Conservation (phyloP, 225 moss, liverwort and hornwort genomes). For the Bryoerythrophyllum caledonicum region DNA sequence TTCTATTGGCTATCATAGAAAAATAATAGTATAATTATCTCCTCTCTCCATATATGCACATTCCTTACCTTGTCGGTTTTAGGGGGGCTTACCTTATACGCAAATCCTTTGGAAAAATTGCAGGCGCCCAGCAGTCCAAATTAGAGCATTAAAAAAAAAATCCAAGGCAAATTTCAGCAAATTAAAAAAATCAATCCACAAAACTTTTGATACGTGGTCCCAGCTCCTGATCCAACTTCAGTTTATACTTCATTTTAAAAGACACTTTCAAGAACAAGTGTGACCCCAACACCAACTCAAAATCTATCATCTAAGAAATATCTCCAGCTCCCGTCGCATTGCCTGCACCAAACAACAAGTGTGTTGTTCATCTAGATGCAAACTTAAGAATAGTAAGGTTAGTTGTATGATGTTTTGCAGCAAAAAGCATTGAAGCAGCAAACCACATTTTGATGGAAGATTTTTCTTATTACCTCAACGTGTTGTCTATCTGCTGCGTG, state of each 20-base stretch:
- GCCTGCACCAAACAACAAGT: conserved; percentile 34
- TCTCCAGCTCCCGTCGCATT: conserved; percentile 76
- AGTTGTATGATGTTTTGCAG: neutral
- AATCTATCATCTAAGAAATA: conserved; percentile 51
- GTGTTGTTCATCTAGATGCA: neutral
- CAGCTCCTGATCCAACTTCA: too few species aligned
- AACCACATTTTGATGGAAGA: neutral
- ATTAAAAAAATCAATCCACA: too few species aligned
- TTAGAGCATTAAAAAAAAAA: too few species aligned
- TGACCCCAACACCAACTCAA: neutral
- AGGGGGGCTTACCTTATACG: too few species aligned
- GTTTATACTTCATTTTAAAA: neutral
- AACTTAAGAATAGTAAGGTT: neutral
- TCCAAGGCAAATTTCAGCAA: too few species aligned
- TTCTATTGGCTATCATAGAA: too few species aligned
- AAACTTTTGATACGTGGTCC: too few species aligned
- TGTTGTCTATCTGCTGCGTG: conserved; percentile 75
- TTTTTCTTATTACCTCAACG: conserved; percentile 50
- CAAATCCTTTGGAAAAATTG: too few species aligned
- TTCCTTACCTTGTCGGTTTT: too few species aligned
- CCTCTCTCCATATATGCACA: too few species aligned
- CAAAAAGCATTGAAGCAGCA: neutral
- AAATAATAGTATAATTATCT: too few species aligned
- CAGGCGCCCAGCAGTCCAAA: too few species aligned
- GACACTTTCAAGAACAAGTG: neutral